phyloP scores from a whole-genome alignment of 345 rosid species.

The Lepidium aucheri region DNA sequence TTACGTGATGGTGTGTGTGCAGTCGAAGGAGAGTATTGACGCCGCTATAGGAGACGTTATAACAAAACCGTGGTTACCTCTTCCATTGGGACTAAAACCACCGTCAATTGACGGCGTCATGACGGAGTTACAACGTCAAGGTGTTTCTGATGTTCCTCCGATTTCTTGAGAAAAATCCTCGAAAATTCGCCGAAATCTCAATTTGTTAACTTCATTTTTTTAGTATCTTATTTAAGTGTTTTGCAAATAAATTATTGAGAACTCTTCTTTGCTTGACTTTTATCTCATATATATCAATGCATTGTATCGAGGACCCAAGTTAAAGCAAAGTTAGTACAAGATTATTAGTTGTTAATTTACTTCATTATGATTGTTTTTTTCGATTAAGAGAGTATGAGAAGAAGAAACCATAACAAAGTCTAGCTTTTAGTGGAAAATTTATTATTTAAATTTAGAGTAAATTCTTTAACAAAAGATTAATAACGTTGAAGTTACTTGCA shows the following conservation, averaged over 20 bases:
- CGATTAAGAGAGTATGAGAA: too few species aligned
- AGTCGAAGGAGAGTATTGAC: conserved; percentile 71
- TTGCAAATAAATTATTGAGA: conserved; percentile 13
- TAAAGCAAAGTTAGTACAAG: neutral
- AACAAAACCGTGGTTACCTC: conserved; percentile 75
- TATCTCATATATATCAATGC: neutral
- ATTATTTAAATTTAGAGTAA: too few species aligned
- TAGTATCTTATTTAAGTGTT: neutral
- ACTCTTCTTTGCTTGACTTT: conserved; percentile 11
- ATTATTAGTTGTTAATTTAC: neutral
- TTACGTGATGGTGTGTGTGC: conserved; percentile 5
- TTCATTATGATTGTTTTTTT: neutral
- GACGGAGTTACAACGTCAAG: conserved; percentile 69
- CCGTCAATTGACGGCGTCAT: conserved; percentile 60
- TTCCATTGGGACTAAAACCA: conserved; percentile 71
- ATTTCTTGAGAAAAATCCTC: neutral
- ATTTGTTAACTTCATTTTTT: neutral
- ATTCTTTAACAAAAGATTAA: too few species aligned
- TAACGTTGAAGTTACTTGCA: too few species aligned
- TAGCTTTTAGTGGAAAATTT: too few species aligned
- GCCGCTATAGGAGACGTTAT: conserved; percentile 69
- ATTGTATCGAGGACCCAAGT: neutral
- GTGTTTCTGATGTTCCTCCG: conserved; percentile 60
- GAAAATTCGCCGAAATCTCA: conserved; percentile 18
- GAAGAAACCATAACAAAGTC: too few species aligned